Evolutionary conservation across 2,329 filamentous ascomycete genomes (phyloP), one percentile per base, ranked within the genome.

Genomic region (Bipolaris bicolor): DNA sequence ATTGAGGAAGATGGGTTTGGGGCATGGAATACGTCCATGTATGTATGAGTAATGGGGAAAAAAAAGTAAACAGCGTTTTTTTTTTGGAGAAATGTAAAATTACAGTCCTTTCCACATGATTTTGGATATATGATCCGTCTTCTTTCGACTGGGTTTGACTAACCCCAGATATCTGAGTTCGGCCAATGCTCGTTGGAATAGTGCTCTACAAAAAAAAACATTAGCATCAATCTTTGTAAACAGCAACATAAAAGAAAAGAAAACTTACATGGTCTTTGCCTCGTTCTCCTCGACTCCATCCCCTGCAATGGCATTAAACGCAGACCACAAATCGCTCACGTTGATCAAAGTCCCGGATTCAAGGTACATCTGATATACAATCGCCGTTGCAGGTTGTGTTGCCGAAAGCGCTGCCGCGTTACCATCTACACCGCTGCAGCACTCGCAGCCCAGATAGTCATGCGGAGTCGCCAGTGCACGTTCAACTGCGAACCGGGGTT

Each of bases 61-160:
- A 26, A 26, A 26, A 9, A 26, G 26, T 26, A 26, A 26, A 26
- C n/a, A n/a, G 1, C 7, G 7, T 7, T 26, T 26, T 26, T 26
- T 26, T 9, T 26, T 7, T 26, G 2, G 6, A 7, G 7, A 7
- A 26, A 26, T 24, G 13, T 11, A 26, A 26, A 26, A 18, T 52
- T 55, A 87, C 60, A 95, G 79, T 67, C 94, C 95, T 74, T 90
- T 92, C 87, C 88, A 91, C 49, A 83, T 80, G 34, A 92, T 82
- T 80, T 97, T 98, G 37, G 91, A 88, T 65, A 98, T 81, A 77
- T 98, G 94, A 74, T 98, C 95, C 22, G 88, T 86, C 82, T 96
- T 97, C 82, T 93, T 97, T 78, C 89, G 90, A 71, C 90, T 98
- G 60, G 85, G 84, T 80, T 95, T 97, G 60, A 98, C 84, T 77